A percentile compares a stretch with the other conserved stretches of the same genome.
Conservation (phyloP, 164 flowering plant genomes). For the Saururus chinensis region DNA sequence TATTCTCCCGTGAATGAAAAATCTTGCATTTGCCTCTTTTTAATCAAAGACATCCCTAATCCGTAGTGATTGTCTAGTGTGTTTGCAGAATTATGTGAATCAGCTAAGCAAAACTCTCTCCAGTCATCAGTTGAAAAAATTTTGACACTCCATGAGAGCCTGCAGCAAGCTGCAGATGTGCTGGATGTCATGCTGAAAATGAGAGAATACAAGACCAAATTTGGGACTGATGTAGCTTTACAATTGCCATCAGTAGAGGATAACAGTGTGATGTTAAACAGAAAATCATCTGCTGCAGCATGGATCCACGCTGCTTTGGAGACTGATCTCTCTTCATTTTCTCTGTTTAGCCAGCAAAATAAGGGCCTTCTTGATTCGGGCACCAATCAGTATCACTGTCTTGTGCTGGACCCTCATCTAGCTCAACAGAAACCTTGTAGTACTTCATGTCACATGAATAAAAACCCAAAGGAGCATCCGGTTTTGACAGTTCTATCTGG, state of each 20-base stretch:
- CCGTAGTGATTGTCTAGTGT: conserved; percentile 13
- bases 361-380: conserved; percentile 8
- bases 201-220: conserved; percentile 9
- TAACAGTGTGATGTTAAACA: conserved; percentile 10
- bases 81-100: conserved; percentile 39
- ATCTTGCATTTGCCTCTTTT: neutral
- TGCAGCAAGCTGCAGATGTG: conserved; percentile 23
- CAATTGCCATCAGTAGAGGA: conserved; percentile 14
- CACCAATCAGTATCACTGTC: conserved; percentile 14
- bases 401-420: conserved; percentile 26
- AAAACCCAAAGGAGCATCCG: conserved; percentile 11
- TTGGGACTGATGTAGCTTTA: neutral
- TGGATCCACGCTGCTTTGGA: conserved; percentile 60
- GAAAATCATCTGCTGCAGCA: conserved; percentile 21
- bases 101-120: conserved; percentile 27
- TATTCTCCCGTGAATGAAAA: too few species aligned
- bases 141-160: conserved; percentile 33
- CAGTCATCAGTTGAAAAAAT: conserved; percentile 31
- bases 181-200: conserved; percentile 21
- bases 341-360: conserved; percentile 22
- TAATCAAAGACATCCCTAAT: neutral
- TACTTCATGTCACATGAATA: conserved; percentile 16
- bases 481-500: conserved; percentile 4
- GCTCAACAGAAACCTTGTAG: conserved; percentile 7
- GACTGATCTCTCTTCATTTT: conserved; percentile 39